phyloP scores from a whole-genome alignment of 345 rosid species.

The Acer negundo region DNA sequence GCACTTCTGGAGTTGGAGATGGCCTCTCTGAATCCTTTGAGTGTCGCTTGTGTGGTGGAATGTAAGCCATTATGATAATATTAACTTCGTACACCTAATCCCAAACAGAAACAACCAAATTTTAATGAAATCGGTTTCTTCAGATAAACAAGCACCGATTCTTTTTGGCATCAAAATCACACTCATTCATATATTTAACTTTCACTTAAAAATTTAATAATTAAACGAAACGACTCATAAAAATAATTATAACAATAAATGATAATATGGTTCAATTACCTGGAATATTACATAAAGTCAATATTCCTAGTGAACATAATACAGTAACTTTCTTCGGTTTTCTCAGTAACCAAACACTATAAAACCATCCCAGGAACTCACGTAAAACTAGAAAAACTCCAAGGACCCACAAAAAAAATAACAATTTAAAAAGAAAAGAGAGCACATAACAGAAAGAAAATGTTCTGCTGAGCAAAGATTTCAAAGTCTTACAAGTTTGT shows the following conservation, averaged over 20 bases:
- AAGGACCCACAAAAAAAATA: too few species aligned
- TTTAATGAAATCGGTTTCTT: background rate
- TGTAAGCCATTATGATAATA: conserved; percentile 47
- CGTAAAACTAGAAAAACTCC: too few species aligned
- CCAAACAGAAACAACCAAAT: conserved; percentile 9
- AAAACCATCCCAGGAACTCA: too few species aligned
- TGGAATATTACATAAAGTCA: too few species aligned
- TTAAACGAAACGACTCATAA: too few species aligned
- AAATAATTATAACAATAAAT: too few species aligned
- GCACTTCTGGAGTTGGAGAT: conserved; percentile 36
- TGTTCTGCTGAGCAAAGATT: background rate
- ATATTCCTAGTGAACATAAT: too few species aligned
- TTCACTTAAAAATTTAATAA: too few species aligned
- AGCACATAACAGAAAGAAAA: background rate
- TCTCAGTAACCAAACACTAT: too few species aligned
- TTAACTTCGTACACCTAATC: background rate
- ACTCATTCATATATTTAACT: too few species aligned
- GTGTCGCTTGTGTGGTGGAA: conserved; percentile 68
- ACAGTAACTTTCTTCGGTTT: too few species aligned
- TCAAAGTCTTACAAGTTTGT: background rate
- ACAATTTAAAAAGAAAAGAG: background rate
- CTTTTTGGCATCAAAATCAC: background rate
- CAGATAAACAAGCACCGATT: conserved; percentile 2
- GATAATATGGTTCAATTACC: too few species aligned
- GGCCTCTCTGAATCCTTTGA: conserved; percentile 30